Evolutionary conservation across 495 filamentous ascomycete species (phyloP).

Genomic region (Aspergillus taichungensis): DNA sequence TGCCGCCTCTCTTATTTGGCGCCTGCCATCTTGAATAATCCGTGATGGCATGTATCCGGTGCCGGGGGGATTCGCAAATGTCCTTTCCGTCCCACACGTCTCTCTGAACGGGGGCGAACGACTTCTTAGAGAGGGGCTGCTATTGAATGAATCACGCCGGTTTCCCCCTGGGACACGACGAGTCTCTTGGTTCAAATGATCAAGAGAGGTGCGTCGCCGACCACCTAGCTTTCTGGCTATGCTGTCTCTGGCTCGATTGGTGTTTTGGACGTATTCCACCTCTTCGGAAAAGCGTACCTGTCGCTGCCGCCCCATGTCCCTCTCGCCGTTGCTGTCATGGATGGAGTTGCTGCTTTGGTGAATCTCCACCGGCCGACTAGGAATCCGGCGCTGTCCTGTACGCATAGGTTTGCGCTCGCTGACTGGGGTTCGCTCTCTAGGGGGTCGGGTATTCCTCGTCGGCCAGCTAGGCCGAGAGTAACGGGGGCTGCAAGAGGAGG

Average conservation of each 20-base stretch:
- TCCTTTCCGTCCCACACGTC: background rate
- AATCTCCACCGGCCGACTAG: slow-evolving; percentile 7
- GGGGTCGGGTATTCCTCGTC: slow-evolving; percentile 3
- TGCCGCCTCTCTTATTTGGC: slow-evolving; percentile 11
- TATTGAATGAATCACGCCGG: too few relatives aligned
- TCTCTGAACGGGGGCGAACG: background rate
- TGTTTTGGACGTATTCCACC: slow-evolving; percentile 4
- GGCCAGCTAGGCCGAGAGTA: background rate
- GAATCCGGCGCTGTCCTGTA: slow-evolving; percentile 1
- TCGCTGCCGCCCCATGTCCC: slow-evolving; percentile 1
- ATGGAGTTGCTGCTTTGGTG: slow-evolving; percentile 5
- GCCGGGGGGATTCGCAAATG: background rate
- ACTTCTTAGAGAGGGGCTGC: background rate
- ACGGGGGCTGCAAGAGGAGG: background rate
- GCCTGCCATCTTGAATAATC: slow-evolving; percentile 16
- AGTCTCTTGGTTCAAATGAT: too few relatives aligned
- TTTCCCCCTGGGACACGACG: too few relatives aligned
- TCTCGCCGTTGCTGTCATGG: background rate
- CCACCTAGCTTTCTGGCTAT: background rate
- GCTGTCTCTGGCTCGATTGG: background rate
- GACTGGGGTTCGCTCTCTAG: slow-evolving; percentile 15
- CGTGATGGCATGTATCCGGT: slow-evolving; percentile 5
- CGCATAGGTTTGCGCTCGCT: slow-evolving; percentile 13
- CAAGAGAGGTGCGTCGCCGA: background rate
- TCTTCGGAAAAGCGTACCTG: slow-evolving; percentile 13